A percentile compares a stretch with the other conserved stretches of the same genome.
Conservation (phyloP, 2,329 filamentous ascomycete species). For the Fusarium verticillioides region DNA sequence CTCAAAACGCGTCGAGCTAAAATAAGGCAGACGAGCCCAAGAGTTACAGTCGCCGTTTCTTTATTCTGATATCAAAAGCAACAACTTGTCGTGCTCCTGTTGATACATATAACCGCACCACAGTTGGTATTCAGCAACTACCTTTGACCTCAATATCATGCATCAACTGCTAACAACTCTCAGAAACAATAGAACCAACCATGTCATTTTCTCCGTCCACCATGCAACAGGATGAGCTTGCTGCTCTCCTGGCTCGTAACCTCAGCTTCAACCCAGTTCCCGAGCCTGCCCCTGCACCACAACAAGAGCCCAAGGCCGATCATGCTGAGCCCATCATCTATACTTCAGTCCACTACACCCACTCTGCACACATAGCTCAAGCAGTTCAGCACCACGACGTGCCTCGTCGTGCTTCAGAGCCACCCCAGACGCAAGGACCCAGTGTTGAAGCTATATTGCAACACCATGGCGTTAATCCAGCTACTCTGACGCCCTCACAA, state of each 20-base stretch:
- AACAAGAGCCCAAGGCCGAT: conserved; percentile 48
- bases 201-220: conserved; percentile 57
- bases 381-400: conserved; percentile 50
- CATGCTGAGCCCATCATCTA: conserved; percentile 68
- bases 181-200: conserved; percentile 25
- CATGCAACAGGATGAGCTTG: conserved; percentile 82
- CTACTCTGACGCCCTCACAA: conserved; percentile 77
- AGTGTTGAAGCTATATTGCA: conserved; percentile 69
- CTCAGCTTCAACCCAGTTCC: conserved; percentile 68
- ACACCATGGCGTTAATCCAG: conserved; percentile 76
- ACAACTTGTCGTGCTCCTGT: not conserved
- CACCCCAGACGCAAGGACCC: conserved; percentile 59
- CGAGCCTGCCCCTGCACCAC: conserved; percentile 28
- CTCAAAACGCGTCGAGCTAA: conserved; percentile 16
- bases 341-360: conserved; percentile 84
- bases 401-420: conserved; percentile 62
- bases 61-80: not conserved
- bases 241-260: conserved; percentile 80
- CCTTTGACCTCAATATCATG: not conserved
- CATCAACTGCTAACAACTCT: conserved; percentile 20
- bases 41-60: conserved; percentile 1
- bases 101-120: not conserved
- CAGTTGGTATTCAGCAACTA: conserved; percentile 26
- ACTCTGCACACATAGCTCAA: conserved; percentile 71
- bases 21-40: conserved; percentile 2